A percentile compares a stretch with the other conserved stretches of the same genome.
Conservation (phyloP, 148 eudicot species). For the Heliosperma pusillum region DNA sequence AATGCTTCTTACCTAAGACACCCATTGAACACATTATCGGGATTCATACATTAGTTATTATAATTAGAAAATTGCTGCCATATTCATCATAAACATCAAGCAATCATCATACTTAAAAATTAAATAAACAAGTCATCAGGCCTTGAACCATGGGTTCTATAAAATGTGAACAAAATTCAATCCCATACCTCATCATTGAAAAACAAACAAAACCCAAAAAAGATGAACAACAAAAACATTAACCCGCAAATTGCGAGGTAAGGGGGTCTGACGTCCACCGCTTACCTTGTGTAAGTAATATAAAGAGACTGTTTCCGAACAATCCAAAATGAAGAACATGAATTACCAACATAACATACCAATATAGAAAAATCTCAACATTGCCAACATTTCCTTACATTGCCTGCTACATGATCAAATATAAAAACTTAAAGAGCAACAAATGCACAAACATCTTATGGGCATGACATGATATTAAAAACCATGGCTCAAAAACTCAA, state of each 20-base stretch:
- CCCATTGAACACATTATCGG: conserved; percentile 7
- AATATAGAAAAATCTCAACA: not conserved
- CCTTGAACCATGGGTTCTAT: not conserved
- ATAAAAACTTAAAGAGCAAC: not conserved
- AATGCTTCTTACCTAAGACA: conserved; percentile 7
- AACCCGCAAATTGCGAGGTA: too few species aligned
- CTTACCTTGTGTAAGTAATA: too few species aligned
- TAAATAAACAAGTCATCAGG: not conserved
- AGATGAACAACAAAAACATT: not conserved
- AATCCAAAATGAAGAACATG: conserved; percentile 21
- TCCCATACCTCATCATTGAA: not conserved
- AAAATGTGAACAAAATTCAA: conserved; percentile 6
- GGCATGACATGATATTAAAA: conserved; percentile 19
- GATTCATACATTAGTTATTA: conserved; percentile 11
- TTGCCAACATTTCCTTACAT: not conserved
- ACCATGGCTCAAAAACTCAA: not conserved
- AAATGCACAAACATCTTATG: conserved; percentile 29
- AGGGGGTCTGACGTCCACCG: too few species aligned
- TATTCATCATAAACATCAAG: conserved; percentile 3
- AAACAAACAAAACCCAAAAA: not conserved
- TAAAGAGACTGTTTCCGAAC: not conserved
- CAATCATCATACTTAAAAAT: conserved; percentile 18
- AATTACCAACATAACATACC: conserved; percentile 10
- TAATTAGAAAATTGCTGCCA: conserved; percentile 1
- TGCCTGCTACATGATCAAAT: not conserved